These are phyloP conservation scores for Silybum marianum DNA, from an alignment of 129 eudicot genomes.

Conservation along the genomic window DNA sequence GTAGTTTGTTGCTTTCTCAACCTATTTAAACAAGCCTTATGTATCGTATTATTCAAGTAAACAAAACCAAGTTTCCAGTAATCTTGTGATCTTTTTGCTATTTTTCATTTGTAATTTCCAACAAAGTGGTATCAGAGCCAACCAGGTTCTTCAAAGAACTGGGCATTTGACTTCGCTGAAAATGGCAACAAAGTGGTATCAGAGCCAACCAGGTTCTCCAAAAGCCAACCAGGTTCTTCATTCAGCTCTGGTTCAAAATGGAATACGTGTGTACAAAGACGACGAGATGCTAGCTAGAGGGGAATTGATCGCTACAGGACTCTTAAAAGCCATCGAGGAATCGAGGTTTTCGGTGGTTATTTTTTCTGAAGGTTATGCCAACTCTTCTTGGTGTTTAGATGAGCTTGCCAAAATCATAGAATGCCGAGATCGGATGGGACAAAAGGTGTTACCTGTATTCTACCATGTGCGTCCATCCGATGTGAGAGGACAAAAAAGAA, in stretches of 20 bases:
- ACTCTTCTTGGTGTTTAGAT: not conserved
- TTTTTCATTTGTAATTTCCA: too few species aligned
- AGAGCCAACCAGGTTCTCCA: not conserved
- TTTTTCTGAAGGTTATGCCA: not conserved
- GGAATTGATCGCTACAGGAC: not conserved
- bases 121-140: too few species aligned
- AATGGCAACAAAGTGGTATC: not conserved
- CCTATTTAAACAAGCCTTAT: too few species aligned
- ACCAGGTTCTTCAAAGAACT: too few species aligned
- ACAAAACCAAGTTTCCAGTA: too few species aligned
- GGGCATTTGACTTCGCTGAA: not conserved
- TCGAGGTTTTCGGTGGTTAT: not conserved
- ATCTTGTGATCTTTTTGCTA: too few species aligned
- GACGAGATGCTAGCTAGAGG: not conserved
- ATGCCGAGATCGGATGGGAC: not conserved
- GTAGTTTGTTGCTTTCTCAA: too few species aligned
- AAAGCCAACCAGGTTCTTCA: not conserved
- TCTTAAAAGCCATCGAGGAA: not conserved
- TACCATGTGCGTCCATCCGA: not conserved
- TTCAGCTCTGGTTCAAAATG: not conserved
- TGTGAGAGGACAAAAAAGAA: not conserved
- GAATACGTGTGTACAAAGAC: not conserved
- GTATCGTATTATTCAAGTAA: too few species aligned
- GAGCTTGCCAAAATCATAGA: not conserved
- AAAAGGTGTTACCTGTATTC: not conserved